Conservation (phyloP, 2,329 filamentous ascomycete genomes). For the Stemphylium lycopersici region DNA sequence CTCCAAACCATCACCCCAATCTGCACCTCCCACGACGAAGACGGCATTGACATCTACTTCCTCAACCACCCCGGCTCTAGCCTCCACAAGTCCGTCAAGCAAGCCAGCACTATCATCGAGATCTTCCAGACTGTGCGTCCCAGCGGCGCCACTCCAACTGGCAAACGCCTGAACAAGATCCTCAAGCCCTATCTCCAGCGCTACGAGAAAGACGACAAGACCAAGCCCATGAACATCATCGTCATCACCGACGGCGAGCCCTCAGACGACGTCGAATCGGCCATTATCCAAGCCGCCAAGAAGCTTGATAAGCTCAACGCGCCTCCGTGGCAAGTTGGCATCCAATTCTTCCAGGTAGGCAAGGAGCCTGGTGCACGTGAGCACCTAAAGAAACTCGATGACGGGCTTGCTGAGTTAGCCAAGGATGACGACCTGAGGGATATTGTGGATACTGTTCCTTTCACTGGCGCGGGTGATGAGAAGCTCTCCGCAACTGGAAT, state of each 20-base stretch:
- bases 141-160: constrained; percentile 73
- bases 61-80: constrained; percentile 70
- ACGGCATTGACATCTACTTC: constrained; percentile 92
- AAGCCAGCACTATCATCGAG: constrained; percentile 62
- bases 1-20: constrained; percentile 79
- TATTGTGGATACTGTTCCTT: constrained; percentile 91
- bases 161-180: constrained; percentile 72
- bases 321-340: constrained; percentile 80
- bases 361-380: constrained; percentile 68
- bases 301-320: constrained; percentile 74
- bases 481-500: constrained; percentile 72
- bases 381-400: constrained; percentile 76
- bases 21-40: constrained; percentile 77
- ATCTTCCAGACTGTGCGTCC: constrained; percentile 75
- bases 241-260: constrained; percentile 89
- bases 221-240: constrained; percentile 88
- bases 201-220: constrained; percentile 57
- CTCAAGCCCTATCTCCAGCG: constrained; percentile 72
- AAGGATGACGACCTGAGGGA: constrained; percentile 69
- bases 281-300: constrained; percentile 69
- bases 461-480: constrained; percentile 60
- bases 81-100: constrained; percentile 70
- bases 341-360: constrained; percentile 97
- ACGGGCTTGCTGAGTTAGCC: constrained; percentile 64
- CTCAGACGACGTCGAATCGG: constrained; percentile 75